These are phyloP conservation scores for Stereum hirsutum DNA, from an alignment of 1,284 basidiomycete genomes.

Conservation along the genomic window DNA sequence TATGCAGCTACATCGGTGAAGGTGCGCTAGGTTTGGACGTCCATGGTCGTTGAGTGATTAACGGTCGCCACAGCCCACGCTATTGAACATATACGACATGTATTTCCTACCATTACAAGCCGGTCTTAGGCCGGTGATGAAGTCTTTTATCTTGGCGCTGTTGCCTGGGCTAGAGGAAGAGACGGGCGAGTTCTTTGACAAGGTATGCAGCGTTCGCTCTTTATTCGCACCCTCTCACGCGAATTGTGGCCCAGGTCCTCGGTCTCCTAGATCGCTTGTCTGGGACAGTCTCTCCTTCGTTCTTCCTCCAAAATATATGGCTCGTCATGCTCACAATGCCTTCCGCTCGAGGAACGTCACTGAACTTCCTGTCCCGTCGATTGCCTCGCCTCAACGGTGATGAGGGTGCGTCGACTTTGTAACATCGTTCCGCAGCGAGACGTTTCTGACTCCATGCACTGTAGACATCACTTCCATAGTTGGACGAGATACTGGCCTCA, in stretches of 20 bases:
- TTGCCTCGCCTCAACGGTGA: slow-evolving; percentile 61
- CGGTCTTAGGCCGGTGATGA: slow-evolving; percentile 82
- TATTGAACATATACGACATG: slow-evolving; percentile 83
- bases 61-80: slow-evolving; percentile 49
- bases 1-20: slow-evolving; percentile 94
- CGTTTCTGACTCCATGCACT: slow-evolving; percentile 4
- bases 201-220: slow-evolving; percentile 35
- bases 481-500: slow-evolving; percentile 83
- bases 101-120: slow-evolving; percentile 85
- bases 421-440: neutral
- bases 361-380: slow-evolving; percentile 81
- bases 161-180: slow-evolving; percentile 95
- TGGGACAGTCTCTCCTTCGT: slow-evolving; percentile 72
- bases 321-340: slow-evolving; percentile 89
- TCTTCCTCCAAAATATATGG: slow-evolving; percentile 96
- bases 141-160: slow-evolving; percentile 88
- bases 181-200: slow-evolving; percentile 94
- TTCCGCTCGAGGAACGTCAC: slow-evolving; percentile 74
- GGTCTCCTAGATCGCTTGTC: slow-evolving; percentile 77
- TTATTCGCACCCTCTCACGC: neutral
- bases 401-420: slow-evolving; percentile 42
- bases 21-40: slow-evolving; percentile 31
- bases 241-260: slow-evolving; percentile 49
- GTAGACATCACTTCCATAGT: slow-evolving; percentile 67
- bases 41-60: neutral